phyloP scores from a whole-genome alignment of 2,329 filamentous ascomycete genomes.

The Nemania diffusa region DNA sequence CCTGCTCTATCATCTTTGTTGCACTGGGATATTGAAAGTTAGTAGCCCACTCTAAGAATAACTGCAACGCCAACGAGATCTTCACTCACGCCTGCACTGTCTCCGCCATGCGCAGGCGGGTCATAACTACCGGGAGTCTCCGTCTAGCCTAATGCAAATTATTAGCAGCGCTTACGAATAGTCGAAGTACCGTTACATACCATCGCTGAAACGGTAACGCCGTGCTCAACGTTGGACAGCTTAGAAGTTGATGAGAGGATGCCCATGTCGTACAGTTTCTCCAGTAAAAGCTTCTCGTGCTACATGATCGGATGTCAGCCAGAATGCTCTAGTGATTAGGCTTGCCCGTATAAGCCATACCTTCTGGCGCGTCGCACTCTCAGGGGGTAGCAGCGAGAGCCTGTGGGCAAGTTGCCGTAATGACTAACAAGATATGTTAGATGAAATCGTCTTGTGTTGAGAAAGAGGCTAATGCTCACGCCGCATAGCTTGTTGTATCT shows the following conservation, averaged over 20 bases:
- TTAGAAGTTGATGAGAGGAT: conserved; percentile 80
- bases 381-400: conserved; percentile 82
- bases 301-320: conserved; percentile 9
- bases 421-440: conserved; percentile 60
- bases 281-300: conserved; percentile 86
- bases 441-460: not conserved
- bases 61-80: not conserved
- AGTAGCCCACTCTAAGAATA: conserved; percentile 1
- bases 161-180: conserved; percentile 6
- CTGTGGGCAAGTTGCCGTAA: conserved; percentile 90
- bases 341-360: conserved; percentile 7
- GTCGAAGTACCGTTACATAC: conserved; percentile 6
- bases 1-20: conserved; percentile 90
- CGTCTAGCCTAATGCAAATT: conserved; percentile 67
- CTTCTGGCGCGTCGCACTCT: conserved; percentile 80
- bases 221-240: conserved; percentile 82
- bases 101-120: conserved; percentile 86
- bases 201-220: conserved; percentile 89
- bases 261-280: conserved; percentile 94
- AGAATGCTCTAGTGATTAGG: not conserved
- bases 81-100: conserved; percentile 72
- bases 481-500: conserved; percentile 74
- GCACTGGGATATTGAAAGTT: conserved; percentile 52
- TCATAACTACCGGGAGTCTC: conserved; percentile 90
- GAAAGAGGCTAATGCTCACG: conserved; percentile 54